Base-by-base conservation (phyloP, 768 basidiomycete genomes). In the Macrolepiota fuliginosa region DNA sequence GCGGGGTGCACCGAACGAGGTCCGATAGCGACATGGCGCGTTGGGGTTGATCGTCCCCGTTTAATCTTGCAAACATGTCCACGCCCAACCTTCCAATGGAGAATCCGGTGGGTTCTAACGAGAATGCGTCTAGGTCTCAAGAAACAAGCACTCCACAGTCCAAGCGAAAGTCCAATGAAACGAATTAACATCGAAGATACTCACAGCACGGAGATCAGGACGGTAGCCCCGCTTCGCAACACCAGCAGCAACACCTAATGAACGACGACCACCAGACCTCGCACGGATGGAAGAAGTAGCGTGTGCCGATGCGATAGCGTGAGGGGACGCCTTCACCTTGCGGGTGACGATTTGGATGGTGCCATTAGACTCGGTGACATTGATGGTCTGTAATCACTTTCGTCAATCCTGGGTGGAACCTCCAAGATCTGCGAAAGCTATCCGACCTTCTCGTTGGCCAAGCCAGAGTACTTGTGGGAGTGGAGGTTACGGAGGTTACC, bases 81-180 rank as follows among this genome's bases (percentile, higher is more conserved):
- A 94, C 91, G 84, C 91, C 90, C 90, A 83, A 77, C 90, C 81
- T 89, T 92, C 90, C 74, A 70, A 69, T 77, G 67, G 82, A 74
- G 74, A 67, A 73, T 91, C 88, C 88, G 84, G 90, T 81, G 89
- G 91, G 91, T 91, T 94, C 91, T 94, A 94, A 88, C 88, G 87
- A 84, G 87, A 88, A 78, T 92, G 91, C 90, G 76, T 79, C 69
- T 60, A 27, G 54, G 24, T 58, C 56, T 19, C 66, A 42, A 56
- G 40, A 56, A 65, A 64, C 37, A 42, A 61, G 65, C 57, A 55
- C 52, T 37, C 46, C 35, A 13, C 25, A 6, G 22, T 10, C 22
- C 3, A 24, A 17, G 25, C 47, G 55, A 58, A 54, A 32, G 52
- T 35, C 36, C 19, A 68, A 62, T 60, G 63, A 62, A 60, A 62